Conservation (phyloP, 306 rosid genomes). For the Inga leiocalycina region DNA sequence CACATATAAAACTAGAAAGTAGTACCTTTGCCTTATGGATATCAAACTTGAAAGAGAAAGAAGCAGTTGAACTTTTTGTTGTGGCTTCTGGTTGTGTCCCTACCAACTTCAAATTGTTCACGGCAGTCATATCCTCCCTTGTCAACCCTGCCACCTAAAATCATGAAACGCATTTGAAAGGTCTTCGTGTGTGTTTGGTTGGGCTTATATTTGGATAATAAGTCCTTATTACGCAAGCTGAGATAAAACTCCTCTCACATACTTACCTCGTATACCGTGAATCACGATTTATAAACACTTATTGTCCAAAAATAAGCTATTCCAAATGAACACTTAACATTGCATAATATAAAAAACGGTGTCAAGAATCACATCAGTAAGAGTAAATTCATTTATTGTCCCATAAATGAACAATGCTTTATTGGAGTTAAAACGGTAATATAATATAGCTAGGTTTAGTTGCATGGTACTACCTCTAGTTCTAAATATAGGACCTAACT, state of each 20-base stretch:
- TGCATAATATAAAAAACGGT: constrained; percentile 13
- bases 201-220: no score
- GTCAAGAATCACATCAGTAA: constrained; percentile 15
- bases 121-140: constrained; percentile 72
- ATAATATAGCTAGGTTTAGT: background rate
- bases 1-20: constrained; percentile 21
- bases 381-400: constrained; percentile 7
- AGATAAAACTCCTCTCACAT: no score
- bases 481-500: no score
- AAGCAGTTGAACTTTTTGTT: constrained; percentile 53
- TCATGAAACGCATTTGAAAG: constrained; percentile 34
- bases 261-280: no score
- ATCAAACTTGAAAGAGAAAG: constrained; percentile 86
- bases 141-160: constrained; percentile 82
- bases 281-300: no score
- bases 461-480: no score
- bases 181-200: background rate
- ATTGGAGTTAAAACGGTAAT: background rate
- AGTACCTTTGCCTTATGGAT: constrained; percentile 63
- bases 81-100: constrained; percentile 62
- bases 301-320: no score
- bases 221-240: no score
- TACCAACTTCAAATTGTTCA: constrained; percentile 73
- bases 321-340: background rate
- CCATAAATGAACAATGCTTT: constrained; percentile 16